These are phyloP conservation scores for Rutstroemia sp. DNA, from an alignment of 2,329 filamentous ascomycete species.

Conservation along the genomic window DNA sequence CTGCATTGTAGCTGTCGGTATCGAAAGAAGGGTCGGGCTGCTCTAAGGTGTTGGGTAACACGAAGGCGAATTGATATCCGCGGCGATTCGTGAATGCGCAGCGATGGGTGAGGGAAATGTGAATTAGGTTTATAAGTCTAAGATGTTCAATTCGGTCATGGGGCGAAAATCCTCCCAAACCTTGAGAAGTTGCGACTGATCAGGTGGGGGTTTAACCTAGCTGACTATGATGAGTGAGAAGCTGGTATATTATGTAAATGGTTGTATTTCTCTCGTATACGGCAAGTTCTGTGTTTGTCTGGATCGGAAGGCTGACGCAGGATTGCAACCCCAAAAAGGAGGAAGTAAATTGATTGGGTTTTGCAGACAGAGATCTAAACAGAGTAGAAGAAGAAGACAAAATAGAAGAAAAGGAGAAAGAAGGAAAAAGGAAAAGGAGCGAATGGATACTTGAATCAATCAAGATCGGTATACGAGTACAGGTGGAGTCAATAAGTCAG, in stretches of 20 bases:
- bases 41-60: neutral
- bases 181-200: neutral
- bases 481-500: neutral
- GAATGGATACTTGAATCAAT: neutral
- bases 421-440: neutral
- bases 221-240: neutral
- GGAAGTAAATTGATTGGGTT: too few relatives aligned
- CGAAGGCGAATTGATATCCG: slow-evolving; percentile 2
- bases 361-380: too few relatives aligned
- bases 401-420: too few relatives aligned
- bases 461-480: neutral
- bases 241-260: slow-evolving; percentile 5
- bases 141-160: slow-evolving; percentile 1
- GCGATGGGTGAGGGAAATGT: neutral
- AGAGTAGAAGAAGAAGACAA: too few relatives aligned
- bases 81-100: neutral
- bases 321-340: too few relatives aligned
- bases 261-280: neutral
- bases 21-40: neutral
- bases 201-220: neutral
- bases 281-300: neutral
- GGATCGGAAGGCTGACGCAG: neutral
- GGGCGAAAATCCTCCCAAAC: neutral
- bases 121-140: neutral
- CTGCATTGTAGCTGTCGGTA: slow-evolving; percentile 59